phyloP scores from a whole-genome alignment of 2,329 filamentous ascomycete species.

The Epichloe coenophiala region DNA sequence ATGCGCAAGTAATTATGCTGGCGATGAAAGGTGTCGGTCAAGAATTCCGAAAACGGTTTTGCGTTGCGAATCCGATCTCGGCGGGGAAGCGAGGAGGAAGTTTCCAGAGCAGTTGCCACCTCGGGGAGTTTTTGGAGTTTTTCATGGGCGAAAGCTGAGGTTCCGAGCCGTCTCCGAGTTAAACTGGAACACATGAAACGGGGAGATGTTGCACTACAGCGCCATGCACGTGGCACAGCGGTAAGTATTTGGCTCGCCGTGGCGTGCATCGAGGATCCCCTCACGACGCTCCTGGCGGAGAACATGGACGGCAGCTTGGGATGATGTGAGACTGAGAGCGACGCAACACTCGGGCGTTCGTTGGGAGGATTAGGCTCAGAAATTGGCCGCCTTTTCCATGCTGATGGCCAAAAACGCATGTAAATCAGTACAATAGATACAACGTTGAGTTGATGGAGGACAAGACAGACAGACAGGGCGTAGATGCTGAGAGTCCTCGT shows the following conservation, averaged over 20 bases:
- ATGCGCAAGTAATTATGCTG: conserved; percentile 96
- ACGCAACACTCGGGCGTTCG: not conserved
- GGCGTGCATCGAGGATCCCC: conserved; percentile 4
- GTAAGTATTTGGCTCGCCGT: not conserved
- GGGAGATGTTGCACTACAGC: not conserved
- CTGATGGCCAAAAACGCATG: not conserved
- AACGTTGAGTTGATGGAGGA: not conserved
- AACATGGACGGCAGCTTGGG: no score
- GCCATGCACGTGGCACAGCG: not conserved
- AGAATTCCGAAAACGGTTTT: conserved; percentile 82
- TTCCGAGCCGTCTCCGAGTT: conserved; percentile 7
- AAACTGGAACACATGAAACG: not conserved
- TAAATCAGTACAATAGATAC: not conserved
- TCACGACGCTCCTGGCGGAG: not conserved
- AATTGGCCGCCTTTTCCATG: not conserved
- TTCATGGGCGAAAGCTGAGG: conserved; percentile 11
- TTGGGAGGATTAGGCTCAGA: not conserved
- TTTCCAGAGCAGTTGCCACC: conserved; percentile 9
- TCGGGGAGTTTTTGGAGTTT: not conserved
- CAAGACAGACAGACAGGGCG: not conserved
- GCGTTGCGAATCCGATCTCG: conserved; percentile 35
- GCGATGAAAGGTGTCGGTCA: conserved; percentile 79
- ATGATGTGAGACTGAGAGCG: not conserved
- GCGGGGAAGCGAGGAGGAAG: conserved; percentile 18
- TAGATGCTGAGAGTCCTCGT: not conserved